phyloP scores from a whole-genome alignment of 2,329 filamentous ascomycete genomes.

The Leptographium radiaticola region DNA sequence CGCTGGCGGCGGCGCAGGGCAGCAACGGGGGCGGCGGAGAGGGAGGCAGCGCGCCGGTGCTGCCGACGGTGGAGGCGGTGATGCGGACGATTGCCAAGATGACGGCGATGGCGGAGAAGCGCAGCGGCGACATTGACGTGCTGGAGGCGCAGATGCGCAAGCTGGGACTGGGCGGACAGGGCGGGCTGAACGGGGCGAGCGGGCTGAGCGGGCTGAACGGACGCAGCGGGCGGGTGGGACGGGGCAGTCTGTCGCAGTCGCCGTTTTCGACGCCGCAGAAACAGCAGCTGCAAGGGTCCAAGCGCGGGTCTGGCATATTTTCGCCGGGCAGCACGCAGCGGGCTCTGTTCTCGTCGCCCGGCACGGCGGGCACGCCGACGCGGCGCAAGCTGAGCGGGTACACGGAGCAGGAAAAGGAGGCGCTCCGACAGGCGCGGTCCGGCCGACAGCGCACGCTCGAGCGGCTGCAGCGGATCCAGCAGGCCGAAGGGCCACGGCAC shows the following conservation, averaged over 20 bases:
- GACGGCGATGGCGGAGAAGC: constrained; percentile 84
- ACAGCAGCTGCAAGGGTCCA: constrained; percentile 13
- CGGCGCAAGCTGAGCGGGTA: constrained; percentile 51
- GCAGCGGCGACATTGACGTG: constrained; percentile 80
- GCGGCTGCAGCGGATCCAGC: constrained; percentile 17
- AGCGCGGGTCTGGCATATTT: constrained; percentile 20
- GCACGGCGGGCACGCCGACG: constrained; percentile 26
- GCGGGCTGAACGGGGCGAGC: constrained; percentile 24
- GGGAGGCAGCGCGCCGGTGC: constrained; percentile 32
- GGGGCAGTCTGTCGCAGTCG: constrained; percentile 11
- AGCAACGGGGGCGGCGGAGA: constrained; percentile 19
- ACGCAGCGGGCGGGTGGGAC: too few relatives aligned
- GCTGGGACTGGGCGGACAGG: constrained; percentile 39
- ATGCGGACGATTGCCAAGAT: constrained; percentile 85
- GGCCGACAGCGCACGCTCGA: constrained; percentile 17
- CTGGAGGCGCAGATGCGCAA: constrained; percentile 78
- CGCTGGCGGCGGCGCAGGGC: constrained; percentile 36
- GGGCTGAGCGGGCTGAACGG: not conserved
- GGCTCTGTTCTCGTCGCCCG: constrained; percentile 21
- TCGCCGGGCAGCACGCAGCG: constrained; percentile 20
- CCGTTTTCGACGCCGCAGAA: constrained; percentile 29
- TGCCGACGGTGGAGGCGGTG: constrained; percentile 83
- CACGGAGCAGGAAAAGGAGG: constrained; percentile 43
- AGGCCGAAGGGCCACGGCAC: constrained; percentile 27
- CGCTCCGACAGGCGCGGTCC: constrained; percentile 39